Evolutionary conservation across 192 early-diverging fungal species (phyloP), one percentile per base, ranked within the genome.

Genomic region (Entophlyctis luteolus): DNA sequence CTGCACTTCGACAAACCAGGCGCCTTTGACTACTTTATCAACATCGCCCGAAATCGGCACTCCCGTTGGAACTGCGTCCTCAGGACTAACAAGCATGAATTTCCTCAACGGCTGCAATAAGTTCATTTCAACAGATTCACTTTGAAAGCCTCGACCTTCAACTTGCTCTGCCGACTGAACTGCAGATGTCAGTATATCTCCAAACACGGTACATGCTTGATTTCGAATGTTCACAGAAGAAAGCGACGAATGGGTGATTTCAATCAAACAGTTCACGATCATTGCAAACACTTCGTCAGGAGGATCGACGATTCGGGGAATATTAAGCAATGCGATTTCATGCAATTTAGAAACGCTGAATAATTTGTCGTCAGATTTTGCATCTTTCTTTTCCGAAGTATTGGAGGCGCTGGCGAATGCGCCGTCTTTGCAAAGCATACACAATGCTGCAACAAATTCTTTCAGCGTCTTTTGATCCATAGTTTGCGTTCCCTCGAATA

Each of bases 271-370:
- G 29, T 75, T 75, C 38, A 90, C 82, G n/a, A 93, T 54, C 14
- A 80, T 55, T 59, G 84, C 81, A 84, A 88, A 92, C 1, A 71
- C 53, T 38, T 81, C 76, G 48, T 78, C 68, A 2, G 68, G 52
- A 5, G 59, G 53, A 36, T 68, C 52, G 3, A 87, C 59, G 32
- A 87, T 55, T 16, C 78, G 58, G 10, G 45, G 49, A 33, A 79
- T 59, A 54, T 91, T 90, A 14, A 85, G 39, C 4, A 84, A 63
- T 2, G 81, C 59, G 10, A 91, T 79, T 49, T 86, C 84, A 33
- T 80, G 78, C 37, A 93, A 68, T 65, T 90, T 90, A 28, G 84
- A 76, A n/a, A 92, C 77, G 0, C 89, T 89, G 80, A 92, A 92
- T 10, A 86, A 87, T 70, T 84, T 88, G 39, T 91, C 84, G 36